phyloP scores from a whole-genome alignment of 441 rosid species.

The Macaranga tanarius region DNA sequence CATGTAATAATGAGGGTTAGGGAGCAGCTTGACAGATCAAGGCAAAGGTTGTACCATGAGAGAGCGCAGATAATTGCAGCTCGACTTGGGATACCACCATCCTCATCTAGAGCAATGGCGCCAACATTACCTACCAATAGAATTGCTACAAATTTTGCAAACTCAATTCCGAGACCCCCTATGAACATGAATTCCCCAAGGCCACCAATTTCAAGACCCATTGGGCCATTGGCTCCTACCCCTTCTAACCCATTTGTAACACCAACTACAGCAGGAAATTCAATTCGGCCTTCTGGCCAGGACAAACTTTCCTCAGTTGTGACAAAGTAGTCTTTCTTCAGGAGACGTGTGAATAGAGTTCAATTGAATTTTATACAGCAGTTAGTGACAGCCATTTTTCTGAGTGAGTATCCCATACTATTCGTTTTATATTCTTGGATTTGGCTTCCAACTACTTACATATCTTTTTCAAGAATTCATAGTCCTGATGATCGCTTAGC shows the following conservation, averaged over 20 bases:
- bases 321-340: constrained; percentile 34
- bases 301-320: constrained; percentile 44
- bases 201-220: constrained; percentile 67
- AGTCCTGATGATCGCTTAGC: background rate
- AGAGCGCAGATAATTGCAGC: constrained; percentile 92
- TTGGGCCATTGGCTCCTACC: constrained; percentile 43
- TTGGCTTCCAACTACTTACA: background rate
- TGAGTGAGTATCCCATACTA: constrained; percentile 15
- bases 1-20: constrained; percentile 60
- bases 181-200: constrained; percentile 57
- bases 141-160: constrained; percentile 56
- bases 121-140: constrained; percentile 64
- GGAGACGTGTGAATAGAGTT: constrained; percentile 28
- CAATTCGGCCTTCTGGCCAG: constrained; percentile 48
- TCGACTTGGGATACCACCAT: constrained; percentile 67
- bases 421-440: no score
- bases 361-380: constrained; percentile 16
- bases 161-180: constrained; percentile 63
- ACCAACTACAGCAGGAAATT: constrained; percentile 50
- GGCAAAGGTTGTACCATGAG: constrained; percentile 83
- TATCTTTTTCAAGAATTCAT: background rate
- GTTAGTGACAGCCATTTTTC: constrained; percentile 19
- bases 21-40: constrained; percentile 89
- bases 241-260: constrained; percentile 47
- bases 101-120: constrained; percentile 63